Evolutionary conservation across 768 basidiomycete genomes (phyloP).

Genomic region (Pisolithus albus): DNA sequence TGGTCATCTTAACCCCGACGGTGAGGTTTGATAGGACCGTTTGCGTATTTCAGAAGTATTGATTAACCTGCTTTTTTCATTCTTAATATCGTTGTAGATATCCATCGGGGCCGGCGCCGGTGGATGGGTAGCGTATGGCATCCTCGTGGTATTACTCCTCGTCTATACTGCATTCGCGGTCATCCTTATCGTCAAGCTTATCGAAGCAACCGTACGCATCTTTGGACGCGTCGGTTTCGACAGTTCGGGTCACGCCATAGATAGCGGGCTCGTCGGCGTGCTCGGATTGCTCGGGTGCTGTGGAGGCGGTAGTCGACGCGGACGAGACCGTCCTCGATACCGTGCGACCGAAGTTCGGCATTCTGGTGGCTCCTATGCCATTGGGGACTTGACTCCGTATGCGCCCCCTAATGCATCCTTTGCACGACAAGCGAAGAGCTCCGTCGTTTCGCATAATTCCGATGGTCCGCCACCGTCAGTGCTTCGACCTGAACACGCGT

Average conservation of each 20-base stretch:
- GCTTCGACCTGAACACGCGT: conserved; percentile 72
- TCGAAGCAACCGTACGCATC: conserved; percentile 78
- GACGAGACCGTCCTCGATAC: conserved; percentile 17
- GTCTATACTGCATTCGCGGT: conserved; percentile 77
- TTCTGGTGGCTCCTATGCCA: conserved; percentile 19
- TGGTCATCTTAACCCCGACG: conserved; percentile 84
- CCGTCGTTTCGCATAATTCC: conserved; percentile 35
- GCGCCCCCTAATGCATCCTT: conserved; percentile 35
- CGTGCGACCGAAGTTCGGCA: conserved; percentile 18
- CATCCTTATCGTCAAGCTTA: conserved; percentile 78
- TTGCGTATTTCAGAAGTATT: conserved; percentile 1
- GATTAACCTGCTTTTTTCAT: conserved; percentile 5
- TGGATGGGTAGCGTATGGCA: conserved; percentile 92
- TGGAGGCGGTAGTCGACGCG: conserved; percentile 42
- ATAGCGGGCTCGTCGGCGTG: conserved; percentile 84
- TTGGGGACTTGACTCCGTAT: conserved; percentile 43
- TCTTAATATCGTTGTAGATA: conserved; percentile 43
- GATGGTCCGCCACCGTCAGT: conserved; percentile 60
- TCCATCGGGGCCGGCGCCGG: conserved; percentile 73
- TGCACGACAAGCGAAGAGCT: conserved; percentile 20
- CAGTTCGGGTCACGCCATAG: conserved; percentile 68
- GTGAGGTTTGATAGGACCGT: conserved; percentile 40
- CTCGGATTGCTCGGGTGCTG: conserved; percentile 65
- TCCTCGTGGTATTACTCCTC: conserved; percentile 75
- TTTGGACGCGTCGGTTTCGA: conserved; percentile 77